Conservation (phyloP, 768 basidiomycete genomes). For the Hypholoma fasciculare region DNA sequence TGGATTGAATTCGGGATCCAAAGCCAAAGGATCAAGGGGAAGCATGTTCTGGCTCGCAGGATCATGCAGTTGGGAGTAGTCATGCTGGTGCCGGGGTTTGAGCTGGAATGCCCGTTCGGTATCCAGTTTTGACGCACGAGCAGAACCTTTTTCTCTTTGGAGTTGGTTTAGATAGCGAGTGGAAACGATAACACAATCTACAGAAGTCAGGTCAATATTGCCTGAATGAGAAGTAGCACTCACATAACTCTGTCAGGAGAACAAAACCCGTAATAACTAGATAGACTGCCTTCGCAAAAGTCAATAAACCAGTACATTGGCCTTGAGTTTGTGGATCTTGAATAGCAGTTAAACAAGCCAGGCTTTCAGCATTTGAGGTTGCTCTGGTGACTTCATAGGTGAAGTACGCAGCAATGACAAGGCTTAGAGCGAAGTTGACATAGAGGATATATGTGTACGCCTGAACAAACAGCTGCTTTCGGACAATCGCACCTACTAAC, state of each 20-base stretch:
- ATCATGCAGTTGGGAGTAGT: conserved; percentile 24
- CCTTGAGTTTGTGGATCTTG: conserved; percentile 36
- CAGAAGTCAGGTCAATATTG: conserved; percentile 2
- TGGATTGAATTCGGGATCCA: conserved; percentile 36
- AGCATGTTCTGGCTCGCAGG: conserved; percentile 1
- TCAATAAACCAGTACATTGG: conserved; percentile 45
- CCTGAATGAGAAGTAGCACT: conserved; percentile 23
- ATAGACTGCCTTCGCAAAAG: conserved; percentile 45
- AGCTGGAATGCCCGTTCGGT: conserved; percentile 38
- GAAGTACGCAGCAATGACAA: conserved; percentile 52
- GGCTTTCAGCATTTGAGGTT: conserved; percentile 38
- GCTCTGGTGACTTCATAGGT: conserved; percentile 49
- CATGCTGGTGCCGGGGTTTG: conserved; percentile 22
- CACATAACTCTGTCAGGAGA: conserved; percentile 58
- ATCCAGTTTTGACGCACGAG: conserved; percentile 34
- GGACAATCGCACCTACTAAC: conserved; percentile 61
- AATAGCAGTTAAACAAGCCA: conserved; percentile 48
- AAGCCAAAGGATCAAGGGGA: conserved; percentile 11
- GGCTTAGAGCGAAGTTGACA: conserved; percentile 55
- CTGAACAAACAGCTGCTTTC: conserved; percentile 60
- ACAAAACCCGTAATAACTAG: conserved; percentile 43
- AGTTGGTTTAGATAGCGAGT: conserved; percentile 56
- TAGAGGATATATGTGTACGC: conserved; percentile 58
- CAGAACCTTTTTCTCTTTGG: conserved; percentile 46
- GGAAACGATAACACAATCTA: conserved; percentile 55